Percentiles rank a stretch among this genome's conserved stretches.
phyloP scores from a whole-genome alignment of 2,329 filamentous ascomycete species.

The Fusarium sp. region DNA sequence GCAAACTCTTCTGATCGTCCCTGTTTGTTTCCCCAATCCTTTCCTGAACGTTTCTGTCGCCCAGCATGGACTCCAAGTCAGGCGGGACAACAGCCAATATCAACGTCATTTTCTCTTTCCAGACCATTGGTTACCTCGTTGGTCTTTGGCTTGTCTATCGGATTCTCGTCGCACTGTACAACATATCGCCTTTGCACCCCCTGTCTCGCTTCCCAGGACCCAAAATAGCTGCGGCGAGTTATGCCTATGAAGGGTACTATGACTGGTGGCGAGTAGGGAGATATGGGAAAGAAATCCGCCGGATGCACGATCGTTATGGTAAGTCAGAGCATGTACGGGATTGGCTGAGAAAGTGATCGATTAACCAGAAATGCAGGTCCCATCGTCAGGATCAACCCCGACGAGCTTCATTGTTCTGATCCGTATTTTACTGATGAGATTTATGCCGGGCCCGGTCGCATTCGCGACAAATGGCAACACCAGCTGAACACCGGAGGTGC shows the following conservation, averaged over 20 bases:
- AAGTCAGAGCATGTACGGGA: rapidly evolving
- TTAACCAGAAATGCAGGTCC: conserved; percentile 44
- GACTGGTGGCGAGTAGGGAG: conserved; percentile 56
- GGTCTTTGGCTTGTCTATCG: conserved; percentile 52
- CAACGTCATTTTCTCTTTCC: background rate
- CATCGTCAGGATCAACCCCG: conserved; percentile 58
- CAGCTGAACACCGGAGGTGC: conserved; percentile 35
- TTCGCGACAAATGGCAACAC: conserved; percentile 48
- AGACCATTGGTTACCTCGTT: conserved; percentile 32
- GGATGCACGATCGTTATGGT: conserved; percentile 59
- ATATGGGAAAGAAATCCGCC: conserved; percentile 54
- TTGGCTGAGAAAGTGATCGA: rapidly evolving
- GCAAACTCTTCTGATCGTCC: background rate
- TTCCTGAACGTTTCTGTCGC: too few species aligned
- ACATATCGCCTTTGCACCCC: conserved; percentile 59
- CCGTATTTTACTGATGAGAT: conserved; percentile 57
- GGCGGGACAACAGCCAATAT: background rate
- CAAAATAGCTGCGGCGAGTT: conserved; percentile 55
- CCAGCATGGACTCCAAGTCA: conserved; percentile 2
- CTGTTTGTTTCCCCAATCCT: rapidly evolving
- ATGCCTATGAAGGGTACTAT: conserved; percentile 58
- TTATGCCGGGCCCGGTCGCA: conserved; percentile 51
- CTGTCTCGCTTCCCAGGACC: conserved; percentile 57
- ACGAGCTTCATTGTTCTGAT: conserved; percentile 59
- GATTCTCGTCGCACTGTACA: conserved; percentile 52